Base-by-base conservation (phyloP, 2,329 filamentous ascomycete genomes). In the Mycosphaerella arachidis region DNA sequence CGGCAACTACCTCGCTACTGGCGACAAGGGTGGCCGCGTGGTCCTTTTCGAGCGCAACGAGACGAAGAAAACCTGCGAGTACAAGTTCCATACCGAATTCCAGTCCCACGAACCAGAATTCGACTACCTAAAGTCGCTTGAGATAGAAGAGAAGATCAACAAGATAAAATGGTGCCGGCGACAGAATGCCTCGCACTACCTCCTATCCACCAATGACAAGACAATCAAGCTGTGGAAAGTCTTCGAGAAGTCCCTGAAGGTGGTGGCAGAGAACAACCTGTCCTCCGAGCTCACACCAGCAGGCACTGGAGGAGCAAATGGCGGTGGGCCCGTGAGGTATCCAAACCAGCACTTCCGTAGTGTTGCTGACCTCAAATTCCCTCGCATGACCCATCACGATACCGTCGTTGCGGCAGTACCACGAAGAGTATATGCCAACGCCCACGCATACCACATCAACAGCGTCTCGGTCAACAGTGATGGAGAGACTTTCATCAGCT, bases 61-160 rank as follows among this genome's bases (percentile, higher is more conserved):
- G 79, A 97, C 93, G 74, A 97, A 99, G 87, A 99, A 97, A 86
- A 97, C 94, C 54, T 99, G 94, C 85, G 94, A 99, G 78, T 99
- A 99, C 84, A 99, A 97, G 78, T 99, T 99, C 77, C 94, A 99
- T 78, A 99, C 94, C 76, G 94, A 99, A 75, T 99, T 99, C 72
- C 94, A 99, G 81, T 99, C 94, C 70, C 94, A 99, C 80, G 94
- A 99, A 76, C 94, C 94, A 65, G 94, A 99, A 78, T 99, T 99
- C 77, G 94, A 99, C 78, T 99, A 99, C 76, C 86, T 99, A 67
- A 99, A 99, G 79, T 99, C 94, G 35, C 84, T 99, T 70, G 94
- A 99, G 79, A 99, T 99, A 73, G 94, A 99, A 83, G 94, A 99
- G 79, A 99, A 99, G 82, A 99, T 99, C 84, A 99, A 99, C 84